Base-by-base conservation (phyloP, 768 basidiomycete genomes). In the Termitomyces sp. region DNA sequence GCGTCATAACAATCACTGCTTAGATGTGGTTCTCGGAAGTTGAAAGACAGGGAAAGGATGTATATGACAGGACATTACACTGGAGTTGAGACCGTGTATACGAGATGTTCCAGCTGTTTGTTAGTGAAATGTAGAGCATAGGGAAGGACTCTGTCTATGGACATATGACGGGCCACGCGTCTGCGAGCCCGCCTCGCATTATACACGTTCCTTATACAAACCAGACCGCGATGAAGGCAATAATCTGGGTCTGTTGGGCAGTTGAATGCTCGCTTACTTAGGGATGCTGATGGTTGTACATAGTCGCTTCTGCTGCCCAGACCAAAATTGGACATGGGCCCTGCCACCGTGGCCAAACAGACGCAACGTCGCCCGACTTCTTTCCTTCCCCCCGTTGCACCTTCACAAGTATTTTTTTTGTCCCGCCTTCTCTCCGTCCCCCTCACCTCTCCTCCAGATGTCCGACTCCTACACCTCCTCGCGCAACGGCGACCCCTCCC, bases 391-490 rank as follows among this genome's bases (percentile, higher is more conserved):
- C 76, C 74, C 75, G 73, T 81, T 72, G 70, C 76, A 72, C 68
- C 74, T 78, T 72, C 72, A 75, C 77, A 80, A 80, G 76, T 78
- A 75, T 75, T 77, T 78, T 74, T 69, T 68, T 63, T 64, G 70
- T 67, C 61, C 62, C 62, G 62, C 61, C 66, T 63, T 62, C 62
- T 63, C 66, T 63, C 62, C 61, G 68, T 66, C 66, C 67, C 70
- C 56, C 62, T 66, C 47, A 65, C 66, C 66, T 58, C 51, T 51
- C 59, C 62, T 60, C 48, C 66, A 84, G 81, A 92, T 92, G 90
- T 70, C 89, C 59, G 87, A 90, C 72, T 87, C 87, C 42, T 91
- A 86, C 75, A 67, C 77, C 66, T 88, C 86, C 61, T 81, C 83
- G 66, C 82, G 81, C 69, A 82, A 81, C 66, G 84, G 85, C 70